Base-by-base conservation (phyloP, 2,329 filamentous ascomycete genomes). In the Didymella pomorum region DNA sequence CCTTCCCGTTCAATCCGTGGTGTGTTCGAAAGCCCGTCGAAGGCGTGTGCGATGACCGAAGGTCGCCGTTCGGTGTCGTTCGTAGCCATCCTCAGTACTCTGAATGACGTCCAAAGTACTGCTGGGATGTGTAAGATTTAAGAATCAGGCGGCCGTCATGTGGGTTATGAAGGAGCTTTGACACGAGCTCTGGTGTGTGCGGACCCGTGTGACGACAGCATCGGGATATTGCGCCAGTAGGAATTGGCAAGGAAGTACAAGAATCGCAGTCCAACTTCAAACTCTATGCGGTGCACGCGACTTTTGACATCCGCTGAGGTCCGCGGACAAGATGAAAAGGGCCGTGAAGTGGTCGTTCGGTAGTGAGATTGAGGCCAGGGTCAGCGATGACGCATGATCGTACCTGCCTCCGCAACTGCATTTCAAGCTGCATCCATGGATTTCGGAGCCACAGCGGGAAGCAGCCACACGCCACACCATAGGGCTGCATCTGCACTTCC, bases 31-130 rank as follows among this genome's bases (percentile, higher is more conserved):
- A 73, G 67, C n/a, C 70, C 71, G 35, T 67, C 62, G 37, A 74
- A 66, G 29, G 68, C 71, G 51, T 73, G 65, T 23, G 68, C 54
- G 60, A 72, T 69, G 44, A 66, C 62, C 21, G 67, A 70, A 51
- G 52, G 45, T 46, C 56, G 48, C 25, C 44, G 48, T 14, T 57
- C 35, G 25, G 52, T 54, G 35, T 57, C 44, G 29, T 37, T 21
- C 26, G 56, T 56, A 41, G 54, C 23, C 61, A 67, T 62, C 31
- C 31, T 57, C 33, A 33, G 28, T 28, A 28, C 16, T 48, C 18
- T 45, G 20, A 25, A 44, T 21, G n/a, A 48, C n/a, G 21, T 21
- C 31, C 18, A 49, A 8, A 41, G 20, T 23, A 23, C 28, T 12
- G 44, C 41, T 52, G 48, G 47, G 33, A n/a, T 48, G 26, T 37